A percentile compares a stretch with the other conserved stretches of the same genome.
Conservation (phyloP, 371 early-diverging fungal genomes). For the Syncephalis plumigaleata region DNA sequence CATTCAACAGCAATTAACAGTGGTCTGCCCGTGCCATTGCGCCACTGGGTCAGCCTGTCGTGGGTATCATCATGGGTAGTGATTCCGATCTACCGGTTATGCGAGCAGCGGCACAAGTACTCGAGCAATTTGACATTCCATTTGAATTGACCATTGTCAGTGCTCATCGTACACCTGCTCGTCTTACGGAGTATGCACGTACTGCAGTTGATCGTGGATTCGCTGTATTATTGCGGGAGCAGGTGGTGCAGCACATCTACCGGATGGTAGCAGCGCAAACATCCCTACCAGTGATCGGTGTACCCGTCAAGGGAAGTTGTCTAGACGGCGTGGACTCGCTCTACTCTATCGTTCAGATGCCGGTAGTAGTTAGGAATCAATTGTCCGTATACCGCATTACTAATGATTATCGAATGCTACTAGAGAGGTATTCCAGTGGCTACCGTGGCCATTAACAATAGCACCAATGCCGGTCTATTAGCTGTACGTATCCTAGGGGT, state of each 20-base stretch:
- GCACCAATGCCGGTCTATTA: conserved; percentile 85
- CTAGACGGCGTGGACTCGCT: conserved; percentile 92
- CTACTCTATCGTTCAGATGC: conserved; percentile 96
- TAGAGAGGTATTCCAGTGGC: conserved; percentile 94
- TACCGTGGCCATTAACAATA: conserved; percentile 92
- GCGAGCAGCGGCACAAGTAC: conserved; percentile 73
- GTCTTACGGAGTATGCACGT: conserved; percentile 83
- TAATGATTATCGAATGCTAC: not conserved
- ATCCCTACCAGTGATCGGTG: conserved; percentile 90
- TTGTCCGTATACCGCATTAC: not conserved
- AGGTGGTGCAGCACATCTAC: conserved; percentile 95
- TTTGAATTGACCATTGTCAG: conserved; percentile 89
- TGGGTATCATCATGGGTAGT: conserved; percentile 95
- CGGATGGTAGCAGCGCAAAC: conserved; percentile 97
- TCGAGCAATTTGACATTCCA: conserved; percentile 76
- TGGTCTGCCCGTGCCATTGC: conserved; percentile 9
- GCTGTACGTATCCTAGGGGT: conserved; percentile 86
- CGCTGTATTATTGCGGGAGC: conserved; percentile 94
- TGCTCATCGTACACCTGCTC: conserved; percentile 87
- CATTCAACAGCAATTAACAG: conserved; percentile 16
- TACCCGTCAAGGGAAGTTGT: conserved; percentile 80
- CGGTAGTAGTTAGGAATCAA: conserved; percentile 31
- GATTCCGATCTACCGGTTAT: conserved; percentile 91
- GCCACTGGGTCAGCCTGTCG: conserved; percentile 29
- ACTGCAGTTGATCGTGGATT: conserved; percentile 69